These are phyloP conservation scores for Penicillium waksmanii DNA, from an alignment of 495 filamentous ascomycete genomes.

Conservation along the genomic window DNA sequence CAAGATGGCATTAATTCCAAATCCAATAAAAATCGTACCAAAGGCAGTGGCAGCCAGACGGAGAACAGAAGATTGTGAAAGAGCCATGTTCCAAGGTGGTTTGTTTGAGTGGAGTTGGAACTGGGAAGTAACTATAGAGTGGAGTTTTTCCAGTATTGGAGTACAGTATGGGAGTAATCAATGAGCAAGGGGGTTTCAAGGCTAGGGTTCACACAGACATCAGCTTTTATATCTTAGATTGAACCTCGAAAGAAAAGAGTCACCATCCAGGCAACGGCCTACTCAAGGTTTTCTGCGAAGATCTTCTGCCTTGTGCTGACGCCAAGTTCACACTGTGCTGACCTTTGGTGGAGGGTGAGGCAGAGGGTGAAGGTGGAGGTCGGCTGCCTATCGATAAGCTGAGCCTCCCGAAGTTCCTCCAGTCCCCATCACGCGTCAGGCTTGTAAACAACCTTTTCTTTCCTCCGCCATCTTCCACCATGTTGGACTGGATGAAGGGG, in stretches of 20 bases:
- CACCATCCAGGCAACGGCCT: not conserved
- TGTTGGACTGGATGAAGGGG: slow-evolving; percentile 60
- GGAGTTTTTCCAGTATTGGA: not conserved
- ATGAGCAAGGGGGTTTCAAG: not conserved
- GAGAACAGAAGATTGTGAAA: slow-evolving; percentile 26
- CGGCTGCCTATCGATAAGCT: slow-evolving; percentile 26
- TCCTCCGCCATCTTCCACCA: slow-evolving; percentile 23
- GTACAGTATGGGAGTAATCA: not conserved
- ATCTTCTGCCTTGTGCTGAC: not conserved
- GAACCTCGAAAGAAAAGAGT: not conserved
- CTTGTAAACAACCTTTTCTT: slow-evolving; percentile 21
- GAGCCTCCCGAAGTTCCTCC: slow-evolving; percentile 12
- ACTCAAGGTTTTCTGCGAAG: not conserved
- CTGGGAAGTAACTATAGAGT: not conserved
- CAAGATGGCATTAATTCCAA: slow-evolving; percentile 54
- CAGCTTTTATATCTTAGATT: not conserved
- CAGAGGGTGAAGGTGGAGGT: not conserved
- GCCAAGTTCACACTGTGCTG: not conserved
- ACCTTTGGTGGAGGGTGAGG: not conserved
- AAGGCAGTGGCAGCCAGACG: slow-evolving; percentile 36
- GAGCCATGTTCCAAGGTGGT: slow-evolving; percentile 13
- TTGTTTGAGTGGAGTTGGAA: not conserved
- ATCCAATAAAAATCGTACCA: slow-evolving; percentile 47
- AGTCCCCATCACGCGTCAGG: slow-evolving; percentile 19
- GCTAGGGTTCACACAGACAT: not conserved